Evolutionary conservation across 1,284 basidiomycete species (phyloP).

Genomic region (Lentinula novae-zelandiae): DNA sequence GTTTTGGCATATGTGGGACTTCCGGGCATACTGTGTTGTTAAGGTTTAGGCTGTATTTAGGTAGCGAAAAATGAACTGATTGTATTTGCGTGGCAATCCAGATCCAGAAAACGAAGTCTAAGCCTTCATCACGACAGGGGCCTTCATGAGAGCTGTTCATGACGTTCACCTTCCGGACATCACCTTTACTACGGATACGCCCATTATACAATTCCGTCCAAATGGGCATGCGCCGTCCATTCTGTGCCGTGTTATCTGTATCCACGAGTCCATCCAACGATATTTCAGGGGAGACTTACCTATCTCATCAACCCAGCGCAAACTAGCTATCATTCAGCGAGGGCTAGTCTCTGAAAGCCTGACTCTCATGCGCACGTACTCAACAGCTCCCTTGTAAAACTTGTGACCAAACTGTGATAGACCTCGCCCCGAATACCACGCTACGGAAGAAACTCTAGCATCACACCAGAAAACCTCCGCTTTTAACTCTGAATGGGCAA

Average conservation of each 20-base stretch:
- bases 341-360: slow-evolving; percentile 2
- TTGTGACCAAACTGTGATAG: slow-evolving; percentile 42
- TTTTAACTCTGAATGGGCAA: slow-evolving; percentile 33
- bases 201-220: not conserved
- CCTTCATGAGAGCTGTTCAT: too few relatives aligned
- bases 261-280: not conserved
- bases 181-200: not conserved
- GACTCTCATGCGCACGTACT: slow-evolving; percentile 52
- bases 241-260: too few relatives aligned
- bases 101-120: too few relatives aligned
- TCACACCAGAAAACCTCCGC: slow-evolving; percentile 53
- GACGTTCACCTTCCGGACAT: not conserved
- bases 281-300: not conserved
- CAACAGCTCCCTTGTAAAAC: slow-evolving; percentile 50
- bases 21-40: not conserved
- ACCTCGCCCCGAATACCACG: slow-evolving; percentile 54
- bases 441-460: slow-evolving; percentile 39
- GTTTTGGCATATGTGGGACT: not conserved
- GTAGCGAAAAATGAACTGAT: too few relatives aligned
- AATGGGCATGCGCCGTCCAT: too few relatives aligned
- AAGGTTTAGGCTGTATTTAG: not conserved
- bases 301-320: not conserved
- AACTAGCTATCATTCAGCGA: not conserved
- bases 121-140: too few relatives aligned
- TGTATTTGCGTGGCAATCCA: too few relatives aligned